Percentiles rank a stretch among this genome's conserved stretches.
These are phyloP conservation scores for Sisymbrium irio DNA, from an alignment of 345 rosid genomes.

Conservation along the genomic window DNA sequence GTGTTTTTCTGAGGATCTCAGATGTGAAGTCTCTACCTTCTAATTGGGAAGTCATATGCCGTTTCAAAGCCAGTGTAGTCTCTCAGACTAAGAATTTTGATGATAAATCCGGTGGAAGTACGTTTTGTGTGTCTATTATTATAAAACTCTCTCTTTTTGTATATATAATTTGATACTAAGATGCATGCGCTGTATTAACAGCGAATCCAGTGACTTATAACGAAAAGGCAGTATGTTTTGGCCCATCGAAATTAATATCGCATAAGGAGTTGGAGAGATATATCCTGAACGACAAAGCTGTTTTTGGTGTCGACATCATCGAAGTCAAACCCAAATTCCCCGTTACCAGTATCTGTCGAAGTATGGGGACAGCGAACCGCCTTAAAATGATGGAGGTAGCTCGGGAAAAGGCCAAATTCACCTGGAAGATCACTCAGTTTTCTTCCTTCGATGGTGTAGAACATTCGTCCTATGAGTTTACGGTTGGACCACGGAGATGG, in stretches of 20 bases:
- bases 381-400: neutral
- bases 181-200: no score
- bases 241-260: no score
- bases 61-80: neutral
- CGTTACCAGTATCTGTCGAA: neutral
- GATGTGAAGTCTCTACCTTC: neutral
- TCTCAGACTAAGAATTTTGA: neutral
- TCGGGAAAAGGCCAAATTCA: neutral
- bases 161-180: no score
- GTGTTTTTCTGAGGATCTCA: neutral
- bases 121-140: no score
- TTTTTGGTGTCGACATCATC: neutral
- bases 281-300: conserved; percentile 4
- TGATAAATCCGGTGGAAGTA: no score
- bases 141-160: no score
- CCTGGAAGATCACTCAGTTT: conserved; percentile 24
- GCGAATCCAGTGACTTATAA: no score
- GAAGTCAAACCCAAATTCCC: neutral
- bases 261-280: neutral
- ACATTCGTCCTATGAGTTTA: conserved; percentile 6
- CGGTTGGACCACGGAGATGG: conserved; percentile 17
- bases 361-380: conserved; percentile 1
- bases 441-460: neutral
- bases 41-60: conserved; percentile 6
- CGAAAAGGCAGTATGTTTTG: no score